Evolutionary conservation across 2,329 filamentous ascomycete species (phyloP).

Genomic region (Trichophyton mentagrophytes): DNA sequence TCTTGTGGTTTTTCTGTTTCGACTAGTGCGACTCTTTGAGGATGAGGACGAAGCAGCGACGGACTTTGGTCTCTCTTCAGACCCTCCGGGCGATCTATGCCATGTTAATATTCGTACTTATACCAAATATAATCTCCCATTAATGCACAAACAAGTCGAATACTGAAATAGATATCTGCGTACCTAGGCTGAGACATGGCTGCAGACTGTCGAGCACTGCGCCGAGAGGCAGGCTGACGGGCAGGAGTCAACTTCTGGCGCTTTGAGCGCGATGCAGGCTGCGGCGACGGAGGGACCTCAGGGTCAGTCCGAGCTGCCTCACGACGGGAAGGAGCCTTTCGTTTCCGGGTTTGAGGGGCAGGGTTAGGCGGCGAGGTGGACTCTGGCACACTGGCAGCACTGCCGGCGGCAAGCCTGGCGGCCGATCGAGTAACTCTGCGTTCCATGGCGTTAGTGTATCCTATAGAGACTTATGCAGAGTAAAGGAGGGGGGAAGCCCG

Average conservation of each 20-base stretch:
- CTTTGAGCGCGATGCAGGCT: constrained; percentile 45
- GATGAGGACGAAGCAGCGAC: constrained; percentile 46
- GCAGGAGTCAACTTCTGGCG: constrained; percentile 51
- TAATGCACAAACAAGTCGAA: neutral
- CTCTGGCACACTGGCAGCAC: constrained; percentile 41
- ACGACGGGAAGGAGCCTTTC: constrained; percentile 52
- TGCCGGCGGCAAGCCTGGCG: constrained; percentile 31
- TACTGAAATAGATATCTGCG: constrained; percentile 13
- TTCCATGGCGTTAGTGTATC: constrained; percentile 67
- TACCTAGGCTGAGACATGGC: constrained; percentile 34
- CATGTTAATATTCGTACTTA: constrained; percentile 6
- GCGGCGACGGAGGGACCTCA: constrained; percentile 2
- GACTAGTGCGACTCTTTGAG: constrained; percentile 59
- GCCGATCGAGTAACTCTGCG: constrained; percentile 91
- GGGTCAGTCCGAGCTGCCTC: constrained; percentile 20
- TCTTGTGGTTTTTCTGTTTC: constrained; percentile 53
- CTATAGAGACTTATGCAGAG: constrained; percentile 9
- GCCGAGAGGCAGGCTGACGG: constrained; percentile 30
- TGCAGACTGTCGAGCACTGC: constrained; percentile 23
- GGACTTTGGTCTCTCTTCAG: constrained; percentile 44
- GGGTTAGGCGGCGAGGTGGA: constrained; percentile 32
- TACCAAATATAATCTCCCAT: too few species aligned
- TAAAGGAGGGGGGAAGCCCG: neutral
- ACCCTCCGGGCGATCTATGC: constrained; percentile 14
- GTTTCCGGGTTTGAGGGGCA: constrained; percentile 52